Evolutionary conservation across 169 alveolate species (phyloP), one percentile per base, ranked within the genome.

Genomic region (Eimeria necatrix): DNA sequence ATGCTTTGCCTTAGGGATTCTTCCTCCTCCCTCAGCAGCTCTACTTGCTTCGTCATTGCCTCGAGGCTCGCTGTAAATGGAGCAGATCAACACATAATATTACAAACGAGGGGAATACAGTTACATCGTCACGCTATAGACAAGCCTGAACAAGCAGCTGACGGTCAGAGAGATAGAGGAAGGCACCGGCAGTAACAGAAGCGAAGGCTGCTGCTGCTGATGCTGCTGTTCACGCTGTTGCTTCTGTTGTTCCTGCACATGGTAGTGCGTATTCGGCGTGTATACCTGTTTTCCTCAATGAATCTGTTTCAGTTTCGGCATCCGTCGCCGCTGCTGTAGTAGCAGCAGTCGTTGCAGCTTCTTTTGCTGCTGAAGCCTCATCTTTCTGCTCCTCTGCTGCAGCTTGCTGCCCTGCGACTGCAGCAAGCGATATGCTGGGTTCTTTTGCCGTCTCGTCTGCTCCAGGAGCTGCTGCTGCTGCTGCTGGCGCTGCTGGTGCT

Each of bases 1-100:
- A 92, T 61, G 49, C 56, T 53, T 26, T 78, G 85, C 16, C 83
- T 60, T 3, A 92, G 64, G 24, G 86, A 24, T 60, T 78, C 92
- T 52, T 92, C 95, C 26, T 92, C 95, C 49, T 61, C 93, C 20
- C 86, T 56, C 91, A 92, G 87, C 76, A 74, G 76, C 71, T 78
- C 91, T 10, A 92, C 87, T 49, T 80, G 95, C 26, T 81, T 56
- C 61, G 87, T 78, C 92, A 80, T 80, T 48, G 90, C 95, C 76
- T 92, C 80, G 46, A 92, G 60, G 78, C 86, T 61, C 41, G 90
- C 95, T 91, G 90, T 60, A 91, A 4, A 41, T 24, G 20, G 53
- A 9, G 18, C 20, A 56, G 4, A 59, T 41, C 16, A 6, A n/a
- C 16, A 49, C 4, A 80, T 8, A 46, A 68, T 76, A 8, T 56